Conservation (phyloP, 345 rosid species). For the Arabidopsis arenosa region DNA sequence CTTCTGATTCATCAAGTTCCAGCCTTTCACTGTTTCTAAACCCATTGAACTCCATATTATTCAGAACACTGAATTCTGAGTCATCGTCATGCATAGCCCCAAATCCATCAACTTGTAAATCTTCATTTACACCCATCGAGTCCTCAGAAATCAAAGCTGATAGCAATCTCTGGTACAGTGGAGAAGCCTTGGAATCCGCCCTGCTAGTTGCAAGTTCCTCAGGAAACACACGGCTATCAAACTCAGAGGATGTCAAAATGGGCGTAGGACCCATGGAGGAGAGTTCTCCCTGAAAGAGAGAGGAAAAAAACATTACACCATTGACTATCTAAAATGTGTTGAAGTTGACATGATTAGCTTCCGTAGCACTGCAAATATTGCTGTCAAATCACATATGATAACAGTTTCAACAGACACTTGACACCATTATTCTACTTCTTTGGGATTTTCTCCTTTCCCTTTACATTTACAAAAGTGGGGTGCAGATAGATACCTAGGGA, state of each 20-base stretch:
- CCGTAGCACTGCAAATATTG: conserved; percentile 3
- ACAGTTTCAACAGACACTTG: conserved; percentile 27
- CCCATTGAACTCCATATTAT: conserved; percentile 60
- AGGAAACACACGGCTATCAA: conserved; percentile 34
- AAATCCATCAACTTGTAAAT: conserved; percentile 52
- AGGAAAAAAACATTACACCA: conserved; percentile 1
- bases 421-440: conserved; percentile 18
- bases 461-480: conserved; percentile 19
- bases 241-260: conserved; percentile 22
- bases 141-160: conserved; percentile 90
- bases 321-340: conserved; percentile 28
- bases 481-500: conserved; percentile 17
- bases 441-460: conserved; percentile 9
- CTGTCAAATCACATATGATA: conserved; percentile 9
- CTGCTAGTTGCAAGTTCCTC: conserved; percentile 38
- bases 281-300: conserved; percentile 41
- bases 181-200: conserved; percentile 42
- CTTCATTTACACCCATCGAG: conserved; percentile 47
- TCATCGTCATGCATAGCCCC: conserved; percentile 63
- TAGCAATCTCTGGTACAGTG: conserved; percentile 76
- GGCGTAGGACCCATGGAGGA: conserved; percentile 34
- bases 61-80: conserved; percentile 56
- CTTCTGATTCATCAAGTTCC: conserved; percentile 58
- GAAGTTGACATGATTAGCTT: conserved; percentile 19
- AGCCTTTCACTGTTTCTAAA: conserved; percentile 54